Evolutionary conservation across 345 rosid genomes (phyloP).

Genomic region (Odontarrhena argentea): DNA sequence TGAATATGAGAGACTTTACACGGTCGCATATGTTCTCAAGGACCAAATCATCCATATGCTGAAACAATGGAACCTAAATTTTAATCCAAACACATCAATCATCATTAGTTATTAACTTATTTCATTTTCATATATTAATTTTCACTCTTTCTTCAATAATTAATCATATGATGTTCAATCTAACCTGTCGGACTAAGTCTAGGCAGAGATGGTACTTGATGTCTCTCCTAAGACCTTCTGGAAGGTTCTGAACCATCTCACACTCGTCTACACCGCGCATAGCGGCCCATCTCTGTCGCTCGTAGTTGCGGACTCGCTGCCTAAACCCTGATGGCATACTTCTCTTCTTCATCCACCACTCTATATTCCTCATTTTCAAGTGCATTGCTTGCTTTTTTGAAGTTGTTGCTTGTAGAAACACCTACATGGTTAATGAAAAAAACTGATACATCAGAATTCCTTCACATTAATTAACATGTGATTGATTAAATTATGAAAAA

Average conservation of each 20-base stretch:
- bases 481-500: not conserved
- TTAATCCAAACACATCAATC: conserved; percentile 5
- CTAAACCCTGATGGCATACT: conserved; percentile 75
- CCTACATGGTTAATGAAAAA: conserved; percentile 44
- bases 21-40: conserved; percentile 93
- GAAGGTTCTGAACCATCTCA: conserved; percentile 83
- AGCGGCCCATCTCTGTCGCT: conserved; percentile 95
- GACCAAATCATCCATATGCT: conserved; percentile 94
- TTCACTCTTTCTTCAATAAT: not conserved
- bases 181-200: conserved; percentile 90
- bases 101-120: not conserved
- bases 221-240: conserved; percentile 93
- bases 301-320: conserved; percentile 89
- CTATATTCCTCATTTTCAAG: conserved; percentile 93
- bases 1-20: conserved; percentile 88
- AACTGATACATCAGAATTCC: not conserved
- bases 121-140: not conserved
- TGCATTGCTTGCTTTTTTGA: conserved; percentile 99
- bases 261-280: conserved; percentile 94
- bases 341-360: conserved; percentile 99
- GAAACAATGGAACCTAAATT: conserved; percentile 84
- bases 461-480: not conserved
- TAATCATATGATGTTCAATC: not conserved
- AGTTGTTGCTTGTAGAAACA: conserved; percentile 84
- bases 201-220: conserved; percentile 94